These are phyloP conservation scores for Scheffersomyces illinoinensis DNA, from an alignment of 1,139 yeast genomes.

Conservation along the genomic window DNA sequence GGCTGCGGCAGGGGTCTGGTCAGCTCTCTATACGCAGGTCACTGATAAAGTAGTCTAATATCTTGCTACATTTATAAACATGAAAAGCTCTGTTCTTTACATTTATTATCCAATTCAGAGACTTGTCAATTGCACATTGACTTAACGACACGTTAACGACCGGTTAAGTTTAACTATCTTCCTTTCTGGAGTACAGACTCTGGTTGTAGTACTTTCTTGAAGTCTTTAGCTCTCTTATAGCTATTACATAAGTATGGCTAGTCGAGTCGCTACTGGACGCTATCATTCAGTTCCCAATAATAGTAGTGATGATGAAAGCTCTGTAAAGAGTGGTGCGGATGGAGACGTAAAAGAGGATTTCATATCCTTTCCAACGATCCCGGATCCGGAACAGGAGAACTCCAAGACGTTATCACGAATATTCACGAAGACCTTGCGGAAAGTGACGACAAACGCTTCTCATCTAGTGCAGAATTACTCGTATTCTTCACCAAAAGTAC, in stretches of 20 bases:
- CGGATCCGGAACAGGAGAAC: conserved; percentile 43
- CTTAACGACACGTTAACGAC: neutral
- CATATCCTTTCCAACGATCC: conserved; percentile 46
- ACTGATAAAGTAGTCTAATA: neutral
- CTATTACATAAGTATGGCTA: neutral
- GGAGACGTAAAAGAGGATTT: conserved; percentile 26
- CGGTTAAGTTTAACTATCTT: neutral
- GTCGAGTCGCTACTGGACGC: neutral
- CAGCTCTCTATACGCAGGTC: neutral
- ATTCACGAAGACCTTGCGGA: conserved; percentile 41
- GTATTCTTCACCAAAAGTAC: conserved; percentile 8
- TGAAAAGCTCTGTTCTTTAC: neutral
- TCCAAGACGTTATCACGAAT: conserved; percentile 33
- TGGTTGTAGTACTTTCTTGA: neutral
- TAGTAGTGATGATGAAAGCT: conserved; percentile 18
- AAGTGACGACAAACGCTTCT: conserved; percentile 48
- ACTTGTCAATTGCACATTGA: neutral
- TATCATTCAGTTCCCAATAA: conserved; percentile 3
- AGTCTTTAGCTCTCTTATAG: neutral
- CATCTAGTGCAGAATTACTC: conserved; percentile 37
- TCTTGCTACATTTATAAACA: neutral
- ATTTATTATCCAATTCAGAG: neutral
- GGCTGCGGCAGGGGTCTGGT: neutral
- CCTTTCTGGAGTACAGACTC: neutral
- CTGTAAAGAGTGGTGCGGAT: neutral